These are phyloP conservation scores for Lignosus rhinocerotis DNA, from an alignment of 1,284 basidiomycete species.

Conservation along the genomic window DNA sequence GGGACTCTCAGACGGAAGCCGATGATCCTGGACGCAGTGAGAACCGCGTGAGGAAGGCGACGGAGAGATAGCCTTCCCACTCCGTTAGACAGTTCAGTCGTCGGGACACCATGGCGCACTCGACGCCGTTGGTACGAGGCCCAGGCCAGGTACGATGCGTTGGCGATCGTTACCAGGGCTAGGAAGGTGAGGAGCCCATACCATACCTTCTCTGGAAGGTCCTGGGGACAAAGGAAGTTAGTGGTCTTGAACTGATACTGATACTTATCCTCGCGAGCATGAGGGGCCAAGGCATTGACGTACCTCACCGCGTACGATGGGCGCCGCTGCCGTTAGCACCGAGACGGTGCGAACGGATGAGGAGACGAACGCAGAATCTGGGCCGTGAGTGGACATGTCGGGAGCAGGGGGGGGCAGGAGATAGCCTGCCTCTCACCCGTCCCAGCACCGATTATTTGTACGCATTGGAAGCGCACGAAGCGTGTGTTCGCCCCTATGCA, in stretches of 20 bases:
- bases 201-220: slow-evolving; percentile 29
- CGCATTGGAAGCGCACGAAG: neutral
- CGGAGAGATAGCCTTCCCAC: slow-evolving; percentile 11
- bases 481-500: neutral
- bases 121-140: slow-evolving; percentile 19
- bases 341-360: too few species aligned
- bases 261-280: neutral
- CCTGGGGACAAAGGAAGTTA: slow-evolving; percentile 16
- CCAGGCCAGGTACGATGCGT: slow-evolving; percentile 27
- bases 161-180: slow-evolving; percentile 23
- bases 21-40: slow-evolving; percentile 30
- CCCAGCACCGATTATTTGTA: neutral
- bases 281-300: neutral
- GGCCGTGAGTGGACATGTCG: neutral
- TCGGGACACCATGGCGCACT: neutral
- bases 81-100: neutral
- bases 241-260: neutral
- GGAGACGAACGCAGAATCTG: neutral
- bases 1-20: slow-evolving; percentile 32
- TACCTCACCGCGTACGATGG: too few species aligned
- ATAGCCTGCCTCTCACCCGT: neutral
- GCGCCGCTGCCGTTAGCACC: too few species aligned
- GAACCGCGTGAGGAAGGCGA: slow-evolving; percentile 26
- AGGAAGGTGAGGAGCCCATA: slow-evolving; percentile 26
- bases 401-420: neutral